phyloP scores from a whole-genome alignment of 176 grass and related monocot genomes.

The Oryza meridionalis region DNA sequence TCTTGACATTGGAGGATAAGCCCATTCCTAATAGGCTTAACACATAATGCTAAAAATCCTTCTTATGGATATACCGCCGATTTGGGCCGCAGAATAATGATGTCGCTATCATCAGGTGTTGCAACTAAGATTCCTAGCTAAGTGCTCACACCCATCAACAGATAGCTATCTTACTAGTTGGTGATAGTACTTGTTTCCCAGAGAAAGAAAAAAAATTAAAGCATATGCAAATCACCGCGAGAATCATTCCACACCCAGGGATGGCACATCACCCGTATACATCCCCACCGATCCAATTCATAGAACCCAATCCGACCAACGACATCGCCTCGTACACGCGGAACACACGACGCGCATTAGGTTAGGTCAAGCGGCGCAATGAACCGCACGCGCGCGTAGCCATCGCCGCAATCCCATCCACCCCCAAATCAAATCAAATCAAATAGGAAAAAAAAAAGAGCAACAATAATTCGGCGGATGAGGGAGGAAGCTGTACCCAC shows the following conservation, averaged over 20 bases:
- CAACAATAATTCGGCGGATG: background rate
- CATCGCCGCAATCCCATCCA: conserved; percentile 22
- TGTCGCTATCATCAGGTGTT: conserved; percentile 41
- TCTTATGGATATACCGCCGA: background rate
- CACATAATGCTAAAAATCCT: background rate
- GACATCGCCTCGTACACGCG: background rate
- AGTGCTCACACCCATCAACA: conserved; percentile 21
- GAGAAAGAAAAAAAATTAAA: background rate
- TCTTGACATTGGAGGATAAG: conserved; percentile 2
- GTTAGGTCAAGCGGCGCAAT: conserved; percentile 44
- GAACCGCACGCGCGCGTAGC: conserved; percentile 10
- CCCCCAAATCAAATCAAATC: conserved; percentile 19
- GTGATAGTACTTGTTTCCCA: background rate
- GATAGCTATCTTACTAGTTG: background rate
- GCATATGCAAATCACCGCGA: conserved; percentile 5
- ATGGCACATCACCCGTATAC: conserved; percentile 6
- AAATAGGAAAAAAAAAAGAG: background rate
- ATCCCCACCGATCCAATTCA: conserved; percentile 15
- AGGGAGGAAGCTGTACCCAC: conserved; percentile 58
- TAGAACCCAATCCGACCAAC: conserved; percentile 11
- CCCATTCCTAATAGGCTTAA: background rate
- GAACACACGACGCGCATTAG: conserved; percentile 35
- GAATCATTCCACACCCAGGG: conserved; percentile 8
- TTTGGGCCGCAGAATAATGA: background rate
- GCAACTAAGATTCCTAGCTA: background rate